These are phyloP conservation scores for Clarireedia monteithiana DNA, from an alignment of 2,329 filamentous ascomycete species.

Conservation along the genomic window DNA sequence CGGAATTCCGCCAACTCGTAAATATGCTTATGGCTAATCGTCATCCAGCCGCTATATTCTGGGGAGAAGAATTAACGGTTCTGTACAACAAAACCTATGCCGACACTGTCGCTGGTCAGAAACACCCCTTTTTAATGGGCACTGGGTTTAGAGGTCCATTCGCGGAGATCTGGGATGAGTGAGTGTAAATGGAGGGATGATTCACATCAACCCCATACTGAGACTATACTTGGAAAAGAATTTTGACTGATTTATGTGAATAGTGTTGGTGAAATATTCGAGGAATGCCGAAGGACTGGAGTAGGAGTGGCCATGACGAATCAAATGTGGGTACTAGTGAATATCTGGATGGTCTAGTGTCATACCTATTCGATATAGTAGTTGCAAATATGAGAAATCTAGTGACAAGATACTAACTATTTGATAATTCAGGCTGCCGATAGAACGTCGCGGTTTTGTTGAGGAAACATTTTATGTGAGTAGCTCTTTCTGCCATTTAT, in stretches of 20 bases:
- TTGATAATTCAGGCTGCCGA: constrained; percentile 42
- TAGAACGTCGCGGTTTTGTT: constrained; percentile 54
- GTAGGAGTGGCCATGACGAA: constrained; percentile 76
- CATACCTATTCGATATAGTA: not conserved
- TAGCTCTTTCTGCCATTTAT: not conserved
- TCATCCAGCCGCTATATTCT: constrained; percentile 68
- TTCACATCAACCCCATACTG: too few species aligned
- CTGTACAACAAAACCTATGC: constrained; percentile 68
- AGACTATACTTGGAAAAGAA: not conserved
- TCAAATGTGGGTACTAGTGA: constrained; percentile 42
- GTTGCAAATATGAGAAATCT: not conserved
- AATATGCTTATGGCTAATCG: constrained; percentile 75
- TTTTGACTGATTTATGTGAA: not conserved
- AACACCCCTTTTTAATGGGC: constrained; percentile 65
- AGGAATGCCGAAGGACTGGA: constrained; percentile 57
- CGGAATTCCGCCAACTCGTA: constrained; percentile 67
- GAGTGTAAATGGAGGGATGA: not conserved
- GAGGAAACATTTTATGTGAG: constrained; percentile 67
- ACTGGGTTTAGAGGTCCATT: constrained; percentile 44
- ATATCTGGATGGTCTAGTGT: not conserved
- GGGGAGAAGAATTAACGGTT: constrained; percentile 57
- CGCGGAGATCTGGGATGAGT: constrained; percentile 64
- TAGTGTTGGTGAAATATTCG: constrained; percentile 55
- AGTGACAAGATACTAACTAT: not conserved
- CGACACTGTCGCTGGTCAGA: constrained; percentile 62